These are phyloP conservation scores for Neonectria hederae DNA, from an alignment of 2,329 filamentous ascomycete genomes.

Conservation along the genomic window DNA sequence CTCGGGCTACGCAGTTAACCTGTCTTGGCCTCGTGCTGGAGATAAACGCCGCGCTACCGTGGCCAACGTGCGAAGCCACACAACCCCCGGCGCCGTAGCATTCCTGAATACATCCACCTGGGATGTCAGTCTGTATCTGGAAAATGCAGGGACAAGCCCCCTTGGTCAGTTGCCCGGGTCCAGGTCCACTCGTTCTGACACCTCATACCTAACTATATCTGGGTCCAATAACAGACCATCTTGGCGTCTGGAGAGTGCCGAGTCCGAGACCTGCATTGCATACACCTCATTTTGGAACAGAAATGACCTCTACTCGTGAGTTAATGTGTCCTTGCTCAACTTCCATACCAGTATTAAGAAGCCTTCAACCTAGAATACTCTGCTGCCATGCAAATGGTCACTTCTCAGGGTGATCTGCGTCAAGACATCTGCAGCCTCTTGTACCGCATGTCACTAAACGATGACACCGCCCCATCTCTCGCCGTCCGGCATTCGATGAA, in stretches of 20 bases:
- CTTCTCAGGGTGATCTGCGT: constrained; percentile 10
- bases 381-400: constrained; percentile 8
- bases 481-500: constrained; percentile 20
- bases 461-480: constrained; percentile 11
- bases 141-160: neutral
- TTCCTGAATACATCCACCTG: constrained; percentile 11
- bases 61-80: constrained; percentile 4
- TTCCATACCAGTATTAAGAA: neutral
- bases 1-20: constrained; percentile 5
- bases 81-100: neutral
- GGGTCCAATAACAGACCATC: neutral
- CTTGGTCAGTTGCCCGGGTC: neutral
- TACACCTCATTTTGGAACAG: constrained; percentile 1
- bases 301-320: constrained; percentile 7
- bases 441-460: constrained; percentile 11
- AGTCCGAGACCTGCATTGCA: neutral
- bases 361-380: neutral
- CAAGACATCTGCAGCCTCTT: constrained; percentile 18
- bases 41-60: constrained; percentile 9
- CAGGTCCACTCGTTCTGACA: neutral
- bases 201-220: neutral
- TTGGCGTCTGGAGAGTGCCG: neutral
- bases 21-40: constrained; percentile 11
- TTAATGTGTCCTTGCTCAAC: neutral
- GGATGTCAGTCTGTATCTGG: constrained; percentile 12